phyloP scores from a whole-genome alignment of 148 eudicot genomes.

The Vaccinium macrocarpon region DNA sequence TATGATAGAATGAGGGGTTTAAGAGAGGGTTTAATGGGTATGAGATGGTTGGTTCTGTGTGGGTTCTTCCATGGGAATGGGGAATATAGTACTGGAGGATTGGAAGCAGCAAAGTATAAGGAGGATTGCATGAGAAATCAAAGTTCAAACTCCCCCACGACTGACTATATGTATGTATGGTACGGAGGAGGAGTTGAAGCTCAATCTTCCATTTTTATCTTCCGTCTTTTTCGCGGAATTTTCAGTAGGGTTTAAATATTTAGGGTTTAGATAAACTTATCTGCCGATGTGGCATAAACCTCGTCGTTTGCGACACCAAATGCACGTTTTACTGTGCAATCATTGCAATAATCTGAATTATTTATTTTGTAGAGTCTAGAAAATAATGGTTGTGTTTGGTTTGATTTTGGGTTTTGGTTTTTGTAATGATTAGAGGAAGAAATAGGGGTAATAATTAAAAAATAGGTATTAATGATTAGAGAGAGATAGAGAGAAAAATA shows the following conservation, averaged over 20 bases:
- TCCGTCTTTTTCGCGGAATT: not conserved
- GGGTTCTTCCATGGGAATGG: conserved; percentile 24
- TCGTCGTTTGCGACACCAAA: no score
- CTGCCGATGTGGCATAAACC: no score
- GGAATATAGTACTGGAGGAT: conserved; percentile 13
- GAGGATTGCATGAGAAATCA: conserved; percentile 38
- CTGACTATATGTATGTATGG: not conserved
- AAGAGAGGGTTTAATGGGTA: conserved; percentile 29
- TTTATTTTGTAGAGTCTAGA: no score
- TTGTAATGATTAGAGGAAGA: no score
- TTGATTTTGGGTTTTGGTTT: no score
- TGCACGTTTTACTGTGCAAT: no score
- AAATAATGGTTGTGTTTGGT: no score
- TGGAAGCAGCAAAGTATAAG: conserved; percentile 11
- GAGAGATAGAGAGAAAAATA: no score
- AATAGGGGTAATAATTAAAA: no score
- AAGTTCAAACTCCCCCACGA: no score
- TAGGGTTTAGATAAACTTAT: not conserved
- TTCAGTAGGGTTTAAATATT: not conserved
- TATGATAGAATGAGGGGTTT: conserved; percentile 25
- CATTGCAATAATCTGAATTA: no score
- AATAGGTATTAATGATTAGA: no score
- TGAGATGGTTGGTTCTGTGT: conserved; percentile 20
- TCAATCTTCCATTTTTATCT: not conserved
- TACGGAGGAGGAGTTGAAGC: not conserved